These are phyloP conservation scores for Rhizomucor miehei DNA, from an alignment of 371 early-diverging fungal species.

Conservation along the genomic window DNA sequence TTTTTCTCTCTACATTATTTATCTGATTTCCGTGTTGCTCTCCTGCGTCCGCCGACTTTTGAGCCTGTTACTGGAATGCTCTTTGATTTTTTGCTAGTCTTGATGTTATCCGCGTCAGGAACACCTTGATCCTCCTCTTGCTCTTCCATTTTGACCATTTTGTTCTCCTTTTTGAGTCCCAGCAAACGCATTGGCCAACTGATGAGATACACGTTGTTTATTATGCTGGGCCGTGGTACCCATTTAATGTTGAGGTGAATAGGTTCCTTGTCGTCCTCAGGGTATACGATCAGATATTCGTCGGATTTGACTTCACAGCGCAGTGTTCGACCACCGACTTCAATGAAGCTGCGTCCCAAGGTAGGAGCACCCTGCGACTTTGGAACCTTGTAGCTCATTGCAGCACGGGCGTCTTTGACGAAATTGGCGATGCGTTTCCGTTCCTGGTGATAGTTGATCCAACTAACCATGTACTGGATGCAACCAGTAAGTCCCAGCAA, in stretches of 20 bases:
- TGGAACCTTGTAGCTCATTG: conserved; percentile 31
- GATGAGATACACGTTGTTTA: conserved; percentile 22
- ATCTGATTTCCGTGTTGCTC: conserved; percentile 24
- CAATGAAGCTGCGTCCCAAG: conserved; percentile 36
- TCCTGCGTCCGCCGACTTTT: conserved; percentile 42
- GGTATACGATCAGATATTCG: conserved; percentile 34
- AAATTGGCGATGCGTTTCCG: conserved; percentile 50
- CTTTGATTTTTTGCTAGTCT: conserved; percentile 4
- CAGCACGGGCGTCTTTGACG: conserved; percentile 34
- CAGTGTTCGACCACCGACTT: conserved; percentile 31
- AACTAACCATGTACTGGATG: conserved; percentile 66
- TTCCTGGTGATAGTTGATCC: conserved; percentile 64
- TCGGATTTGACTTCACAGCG: conserved; percentile 47
- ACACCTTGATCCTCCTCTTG: conserved; percentile 14
- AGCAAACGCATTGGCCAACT: conserved; percentile 24
- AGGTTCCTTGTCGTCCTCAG: conserved; percentile 26
- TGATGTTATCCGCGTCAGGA: background rate
- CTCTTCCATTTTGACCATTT: conserved; percentile 11
- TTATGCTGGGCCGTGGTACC: conserved; percentile 24
- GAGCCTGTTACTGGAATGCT: conserved; percentile 23
- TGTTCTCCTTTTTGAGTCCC: background rate
- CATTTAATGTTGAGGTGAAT: conserved; percentile 37
- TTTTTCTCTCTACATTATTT: background rate
- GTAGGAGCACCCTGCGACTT: conserved; percentile 41
- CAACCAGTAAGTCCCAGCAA: conserved; percentile 51